These are phyloP conservation scores for Leptodontidium sp. DNA, from an alignment of 2,329 filamentous ascomycete genomes.

Conservation along the genomic window DNA sequence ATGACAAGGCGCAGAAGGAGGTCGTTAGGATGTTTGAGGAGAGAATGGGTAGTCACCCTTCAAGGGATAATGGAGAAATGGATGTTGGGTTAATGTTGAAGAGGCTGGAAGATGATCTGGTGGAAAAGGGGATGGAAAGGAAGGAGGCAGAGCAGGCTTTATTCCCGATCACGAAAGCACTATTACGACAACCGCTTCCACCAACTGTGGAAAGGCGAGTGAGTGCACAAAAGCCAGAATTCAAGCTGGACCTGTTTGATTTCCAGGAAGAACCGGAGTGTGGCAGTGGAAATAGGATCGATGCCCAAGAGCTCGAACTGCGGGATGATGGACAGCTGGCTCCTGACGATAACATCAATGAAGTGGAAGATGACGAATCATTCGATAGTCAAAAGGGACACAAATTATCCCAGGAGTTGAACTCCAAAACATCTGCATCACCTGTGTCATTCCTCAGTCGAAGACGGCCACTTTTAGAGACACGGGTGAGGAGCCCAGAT, in stretches of 20 bases:
- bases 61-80: neutral
- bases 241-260: slow-evolving; percentile 3
- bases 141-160: neutral
- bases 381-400: neutral
- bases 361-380: neutral
- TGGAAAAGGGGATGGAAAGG: slow-evolving; percentile 7
- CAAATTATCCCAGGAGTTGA: neutral
- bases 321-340: neutral
- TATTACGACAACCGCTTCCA: slow-evolving; percentile 2
- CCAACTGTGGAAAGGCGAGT: neutral
- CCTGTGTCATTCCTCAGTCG: neutral
- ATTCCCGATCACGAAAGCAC: slow-evolving; percentile 14
- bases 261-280: neutral
- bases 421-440: neutral
- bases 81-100: neutral
- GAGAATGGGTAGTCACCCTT: neutral
- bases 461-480: neutral
- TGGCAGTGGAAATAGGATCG: neutral
- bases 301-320: neutral
- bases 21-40: neutral
- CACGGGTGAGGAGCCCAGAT: neutral
- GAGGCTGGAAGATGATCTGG: neutral
- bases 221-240: neutral
- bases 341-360: neutral
- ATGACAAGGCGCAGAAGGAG: slow-evolving; percentile 3